A percentile compares a stretch with the other conserved stretches of the same genome.
phyloP scores from a whole-genome alignment of 371 early-diverging fungal species.

The Mucor racemosus region DNA sequence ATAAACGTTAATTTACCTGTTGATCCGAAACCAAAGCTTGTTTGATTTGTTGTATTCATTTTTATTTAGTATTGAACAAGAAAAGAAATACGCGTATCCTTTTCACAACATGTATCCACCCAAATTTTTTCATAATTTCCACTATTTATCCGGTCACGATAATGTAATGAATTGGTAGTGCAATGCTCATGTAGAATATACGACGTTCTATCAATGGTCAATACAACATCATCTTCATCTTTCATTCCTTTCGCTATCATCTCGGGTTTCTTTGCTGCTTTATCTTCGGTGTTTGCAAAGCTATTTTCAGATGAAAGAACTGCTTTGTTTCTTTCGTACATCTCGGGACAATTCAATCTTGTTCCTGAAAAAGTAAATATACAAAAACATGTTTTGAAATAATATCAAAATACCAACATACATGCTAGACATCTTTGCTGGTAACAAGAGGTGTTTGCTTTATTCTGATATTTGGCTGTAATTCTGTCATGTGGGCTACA shows the following conservation, averaged over 20 bases:
- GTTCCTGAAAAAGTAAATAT: slow-evolving; percentile 31
- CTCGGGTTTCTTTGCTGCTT: slow-evolving; percentile 74
- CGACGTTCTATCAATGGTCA: not conserved
- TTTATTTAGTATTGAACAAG: not conserved
- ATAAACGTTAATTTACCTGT: slow-evolving; percentile 1
- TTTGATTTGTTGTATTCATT: slow-evolving; percentile 1
- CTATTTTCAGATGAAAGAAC: slow-evolving; percentile 67
- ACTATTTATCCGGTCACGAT: not conserved
- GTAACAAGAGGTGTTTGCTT: slow-evolving; percentile 59
- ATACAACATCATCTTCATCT: slow-evolving; percentile 7
- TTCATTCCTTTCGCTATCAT: slow-evolving; percentile 57
- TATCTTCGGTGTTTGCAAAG: slow-evolving; percentile 81
- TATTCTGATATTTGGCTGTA: slow-evolving; percentile 64
- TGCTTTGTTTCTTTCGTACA: slow-evolving; percentile 30
- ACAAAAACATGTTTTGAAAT: not conserved
- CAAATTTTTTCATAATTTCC: slow-evolving; percentile 8
- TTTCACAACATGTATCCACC: not conserved
- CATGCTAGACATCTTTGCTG: slow-evolving; percentile 40
- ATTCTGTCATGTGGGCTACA: slow-evolving; percentile 82
- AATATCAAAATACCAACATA: not conserved
- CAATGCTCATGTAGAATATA: not conserved
- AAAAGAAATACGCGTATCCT: not conserved
- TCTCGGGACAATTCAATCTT: slow-evolving; percentile 6
- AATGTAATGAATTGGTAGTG: not conserved
- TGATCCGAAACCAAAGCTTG: slow-evolving; percentile 15